phyloP scores from a whole-genome alignment of 2,329 filamentous ascomycete species.

The Nothopassalora personata region DNA sequence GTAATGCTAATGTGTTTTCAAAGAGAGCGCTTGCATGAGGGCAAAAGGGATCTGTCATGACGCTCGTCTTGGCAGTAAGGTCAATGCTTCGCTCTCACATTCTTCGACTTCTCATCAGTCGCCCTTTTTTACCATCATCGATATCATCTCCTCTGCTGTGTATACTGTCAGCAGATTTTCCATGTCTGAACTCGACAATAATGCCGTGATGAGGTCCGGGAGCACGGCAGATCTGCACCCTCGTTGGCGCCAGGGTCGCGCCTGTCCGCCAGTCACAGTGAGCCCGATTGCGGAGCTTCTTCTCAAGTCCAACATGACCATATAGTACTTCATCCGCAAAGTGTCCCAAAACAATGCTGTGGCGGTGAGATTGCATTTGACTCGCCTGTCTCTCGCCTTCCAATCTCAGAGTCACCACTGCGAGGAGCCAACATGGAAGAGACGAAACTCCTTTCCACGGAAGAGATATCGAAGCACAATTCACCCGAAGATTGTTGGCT shows the following conservation, averaged over 20 bases:
- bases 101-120: too few species aligned
- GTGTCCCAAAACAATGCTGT: neutral
- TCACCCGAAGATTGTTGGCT: conserved; percentile 49
- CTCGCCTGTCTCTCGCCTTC: too few species aligned
- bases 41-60: too few species aligned
- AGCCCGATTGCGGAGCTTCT: neutral
- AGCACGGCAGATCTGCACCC: neutral
- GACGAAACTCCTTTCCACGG: conserved; percentile 9
- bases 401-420: neutral
- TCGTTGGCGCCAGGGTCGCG: neutral
- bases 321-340: neutral
- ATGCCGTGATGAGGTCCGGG: neutral
- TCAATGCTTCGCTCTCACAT: too few species aligned
- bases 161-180: too few species aligned
- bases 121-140: too few species aligned
- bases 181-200: neutral
- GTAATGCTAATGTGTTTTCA: too few species aligned
- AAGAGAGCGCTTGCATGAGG: too few species aligned
- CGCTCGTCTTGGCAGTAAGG: too few species aligned
- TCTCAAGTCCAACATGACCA: neutral
- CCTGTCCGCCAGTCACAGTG: neutral
- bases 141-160: too few species aligned
- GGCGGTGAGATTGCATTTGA: neutral
- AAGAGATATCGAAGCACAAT: conserved; percentile 21
- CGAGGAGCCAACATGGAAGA: conserved; percentile 11